Base-by-base conservation (phyloP, 306 rosid genomes). In the Biancaea sappan region DNA sequence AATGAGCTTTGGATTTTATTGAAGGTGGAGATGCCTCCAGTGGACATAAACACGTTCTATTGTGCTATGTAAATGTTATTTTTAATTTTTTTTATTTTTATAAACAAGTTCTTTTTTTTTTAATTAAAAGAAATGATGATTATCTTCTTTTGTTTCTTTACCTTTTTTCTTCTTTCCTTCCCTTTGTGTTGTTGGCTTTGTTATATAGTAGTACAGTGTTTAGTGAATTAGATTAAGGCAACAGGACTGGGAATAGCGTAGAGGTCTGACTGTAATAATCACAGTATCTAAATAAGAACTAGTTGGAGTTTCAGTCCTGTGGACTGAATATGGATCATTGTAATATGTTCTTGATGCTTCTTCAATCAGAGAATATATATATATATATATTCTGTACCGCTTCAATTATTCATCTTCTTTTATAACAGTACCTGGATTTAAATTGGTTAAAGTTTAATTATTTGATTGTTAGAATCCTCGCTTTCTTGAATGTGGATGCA, bases 1-100 rank as follows among this genome's bases (percentile, higher is more conserved):
- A 87, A 81, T 79, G 85, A 75, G 74, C 32, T 87, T 91, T 91
- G 91, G 89, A 91, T 89, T 89, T 82, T 88, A 57, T 81, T 76
- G 75, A 80, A 79, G 77, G 57, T 77, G 51, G 71, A 73, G 77
- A 80, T 69, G 79, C 69, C 54, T 73, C 84, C 53, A n/a, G 63
- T 74, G 72, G 70, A 77, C 67, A 65, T 81, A 32, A 70, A n/a
- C n/a, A n/a, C n/a, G n/a, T n/a, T n/a, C n/a, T 58, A 66, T 56
- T 44, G 78, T 78, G 68, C 48, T 83, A 75, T 66, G 38, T 85
- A n/a, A n/a, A n/a, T 76, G 71, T 79, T 77, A 74, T 73, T 81
- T 81, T 73, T 77, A 47, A 48, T 77, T 71, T n/a, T n/a, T n/a
- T n/a, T n/a, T n/a, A n/a, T n/a, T n/a, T n/a, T n/a, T n/a, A n/a